A percentile compares a stretch with the other conserved stretches of the same genome.
phyloP scores from a whole-genome alignment of 2,329 filamentous ascomycete genomes.

The Colletotrichum paranaense region DNA sequence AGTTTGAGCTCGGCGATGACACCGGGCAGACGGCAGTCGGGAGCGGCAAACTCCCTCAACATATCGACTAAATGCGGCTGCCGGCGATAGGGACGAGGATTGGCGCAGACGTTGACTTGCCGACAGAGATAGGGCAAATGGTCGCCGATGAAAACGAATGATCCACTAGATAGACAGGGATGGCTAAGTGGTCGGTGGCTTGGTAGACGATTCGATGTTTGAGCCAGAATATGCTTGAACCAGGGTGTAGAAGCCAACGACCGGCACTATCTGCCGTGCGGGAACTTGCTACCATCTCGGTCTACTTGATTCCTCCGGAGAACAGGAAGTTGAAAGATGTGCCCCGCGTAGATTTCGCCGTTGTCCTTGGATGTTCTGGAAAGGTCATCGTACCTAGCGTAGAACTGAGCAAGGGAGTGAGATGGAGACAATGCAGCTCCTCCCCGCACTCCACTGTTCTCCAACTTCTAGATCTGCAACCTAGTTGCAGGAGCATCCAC shows the following conservation, averaged over 20 bases:
- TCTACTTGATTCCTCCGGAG: not conserved
- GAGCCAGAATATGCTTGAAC: not conserved
- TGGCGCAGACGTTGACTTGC: not conserved
- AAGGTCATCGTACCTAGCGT: not conserved
- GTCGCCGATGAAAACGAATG: not conserved
- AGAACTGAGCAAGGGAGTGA: not conserved
- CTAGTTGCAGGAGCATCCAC: not conserved
- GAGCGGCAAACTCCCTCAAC: not conserved
- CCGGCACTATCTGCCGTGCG: not conserved
- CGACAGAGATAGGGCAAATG: not conserved
- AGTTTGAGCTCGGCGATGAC: not conserved
- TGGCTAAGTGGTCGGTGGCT: not conserved
- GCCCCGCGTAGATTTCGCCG: not conserved
- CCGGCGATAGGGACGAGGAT: constrained; percentile 15
- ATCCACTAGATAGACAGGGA: not conserved
- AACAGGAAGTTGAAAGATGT: not conserved
- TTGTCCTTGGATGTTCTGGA: not conserved
- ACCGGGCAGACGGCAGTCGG: constrained; percentile 25
- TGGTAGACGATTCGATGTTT: not conserved
- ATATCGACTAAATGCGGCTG: constrained; percentile 6
- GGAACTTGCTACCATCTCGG: not conserved
- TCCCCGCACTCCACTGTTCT: not conserved
- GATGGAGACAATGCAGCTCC: not conserved
- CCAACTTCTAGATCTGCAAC: not conserved
- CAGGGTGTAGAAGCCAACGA: not conserved